These are phyloP conservation scores for Tilletia setariae DNA, from an alignment of 1,284 basidiomycete genomes.

Conservation along the genomic window DNA sequence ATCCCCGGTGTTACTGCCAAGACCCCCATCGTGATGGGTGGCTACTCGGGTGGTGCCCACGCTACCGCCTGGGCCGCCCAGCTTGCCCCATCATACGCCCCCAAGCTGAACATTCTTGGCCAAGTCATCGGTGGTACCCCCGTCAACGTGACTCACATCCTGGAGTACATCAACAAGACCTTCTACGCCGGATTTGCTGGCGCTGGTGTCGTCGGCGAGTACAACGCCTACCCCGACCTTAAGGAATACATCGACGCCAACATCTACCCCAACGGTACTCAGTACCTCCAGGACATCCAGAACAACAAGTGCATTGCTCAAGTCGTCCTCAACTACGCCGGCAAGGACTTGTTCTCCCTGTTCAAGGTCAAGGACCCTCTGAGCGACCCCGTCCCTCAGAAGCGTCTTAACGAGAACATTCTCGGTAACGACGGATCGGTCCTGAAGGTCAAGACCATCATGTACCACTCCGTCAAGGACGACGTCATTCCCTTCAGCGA, in stretches of 20 bases:
- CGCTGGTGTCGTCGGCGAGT: conserved; percentile 33
- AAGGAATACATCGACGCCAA: conserved; percentile 18
- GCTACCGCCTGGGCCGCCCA: conserved; percentile 36
- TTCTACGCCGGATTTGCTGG: conserved; percentile 39
- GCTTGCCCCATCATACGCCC: conserved; percentile 32
- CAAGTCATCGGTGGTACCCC: conserved; percentile 31
- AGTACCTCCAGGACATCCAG: conserved; percentile 22
- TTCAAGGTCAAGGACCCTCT: conserved; percentile 35
- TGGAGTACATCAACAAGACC: conserved; percentile 30
- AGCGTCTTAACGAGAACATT: conserved; percentile 22
- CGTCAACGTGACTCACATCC: conserved; percentile 28
- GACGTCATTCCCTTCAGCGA: conserved; percentile 44
- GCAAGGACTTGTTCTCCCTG: conserved; percentile 26
- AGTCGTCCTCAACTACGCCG: conserved; percentile 24
- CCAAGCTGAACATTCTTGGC: conserved; percentile 43
- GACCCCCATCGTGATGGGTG: conserved; percentile 32
- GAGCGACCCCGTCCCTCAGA: conserved; percentile 21
- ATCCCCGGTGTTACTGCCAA: conserved; percentile 8
- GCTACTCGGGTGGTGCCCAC: conserved; percentile 42
- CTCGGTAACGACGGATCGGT: conserved; percentile 4
- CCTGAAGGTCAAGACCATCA: conserved; percentile 40
- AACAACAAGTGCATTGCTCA: conserved; percentile 11
- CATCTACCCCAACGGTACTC: conserved; percentile 25
- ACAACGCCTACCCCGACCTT: conserved; percentile 10
- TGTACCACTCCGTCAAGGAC: conserved; percentile 45